These are phyloP conservation scores for Oryza meridionalis DNA, from an alignment of 176 grass and related monocot genomes.

Conservation along the genomic window DNA sequence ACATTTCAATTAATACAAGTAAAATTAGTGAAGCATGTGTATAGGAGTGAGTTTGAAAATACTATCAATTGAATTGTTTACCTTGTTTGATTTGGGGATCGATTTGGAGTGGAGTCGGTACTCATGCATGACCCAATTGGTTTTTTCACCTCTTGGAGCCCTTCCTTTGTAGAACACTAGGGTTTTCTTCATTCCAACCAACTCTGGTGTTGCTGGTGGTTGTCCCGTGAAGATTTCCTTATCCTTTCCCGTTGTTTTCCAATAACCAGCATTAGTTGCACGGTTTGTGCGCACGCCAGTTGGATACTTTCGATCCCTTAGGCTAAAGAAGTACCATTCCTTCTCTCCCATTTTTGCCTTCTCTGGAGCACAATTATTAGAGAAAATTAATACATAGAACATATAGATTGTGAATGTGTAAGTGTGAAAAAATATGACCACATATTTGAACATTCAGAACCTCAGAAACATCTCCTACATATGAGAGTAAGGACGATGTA, in stretches of 20 bases:
- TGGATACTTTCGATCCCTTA: constrained; percentile 76
- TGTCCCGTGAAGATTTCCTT: constrained; percentile 73
- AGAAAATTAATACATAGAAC: neutral
- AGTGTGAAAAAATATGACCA: neutral
- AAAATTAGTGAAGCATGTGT: neutral
- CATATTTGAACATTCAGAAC: neutral
- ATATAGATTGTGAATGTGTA: neutral
- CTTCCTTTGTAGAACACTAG: constrained; percentile 96
- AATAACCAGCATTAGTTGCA: constrained; percentile 77
- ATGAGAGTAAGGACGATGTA: neutral
- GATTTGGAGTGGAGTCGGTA: constrained; percentile 67
- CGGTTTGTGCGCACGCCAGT: constrained; percentile 83
- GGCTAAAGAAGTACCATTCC: constrained; percentile 95
- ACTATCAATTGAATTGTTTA: neutral
- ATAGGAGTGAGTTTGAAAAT: neutral
- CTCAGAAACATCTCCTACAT: neutral
- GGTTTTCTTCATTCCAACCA: constrained; percentile 91
- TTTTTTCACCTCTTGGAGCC: constrained; percentile 84
- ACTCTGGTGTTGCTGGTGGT: constrained; percentile 2
- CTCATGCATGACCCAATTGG: constrained; percentile 95
- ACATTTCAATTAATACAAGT: neutral
- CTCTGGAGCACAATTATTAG: constrained; percentile 27
- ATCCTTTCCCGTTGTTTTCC: constrained; percentile 89
- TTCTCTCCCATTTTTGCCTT: constrained; percentile 94
- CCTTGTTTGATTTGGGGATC: constrained; percentile 71